Base-by-base conservation (phyloP, 2,329 filamentous ascomycete species). In the Ophiostoma montium region DNA sequence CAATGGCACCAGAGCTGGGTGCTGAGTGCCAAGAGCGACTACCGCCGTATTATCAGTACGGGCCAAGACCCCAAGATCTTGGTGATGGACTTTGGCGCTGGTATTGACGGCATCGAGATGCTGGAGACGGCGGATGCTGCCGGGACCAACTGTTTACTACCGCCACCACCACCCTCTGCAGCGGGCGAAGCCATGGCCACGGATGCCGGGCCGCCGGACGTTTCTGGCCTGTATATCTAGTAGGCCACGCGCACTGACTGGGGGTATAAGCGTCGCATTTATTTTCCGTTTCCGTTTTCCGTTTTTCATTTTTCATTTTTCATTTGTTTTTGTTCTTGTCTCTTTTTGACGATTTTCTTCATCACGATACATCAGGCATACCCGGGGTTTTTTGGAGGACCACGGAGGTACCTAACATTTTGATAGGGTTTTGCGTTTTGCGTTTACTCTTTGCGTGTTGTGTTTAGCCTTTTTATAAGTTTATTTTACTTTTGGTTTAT, bases 1-100 rank as follows among this genome's bases (percentile, higher is more conserved):
- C 81, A 85, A 57, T 96, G 89, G 88, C 94, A 95, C 51, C 83
- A 84, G 11, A 94, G 87, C 65, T 98, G 92, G 92, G 94, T 98
- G 60, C 69, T 98, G 52, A 89, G 86, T 55, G 92, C 92, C 47
- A 95, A 95, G 72, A 89, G 86, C 54, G 90, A 98, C 62, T 96
- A 96, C 65, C 76, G 90, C 52, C 80, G 92, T 53, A 92, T 98
- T 54, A 86, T 98, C 54, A 92, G 87, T 58, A 94, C 90, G 1
- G 92, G 89, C 46, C 92, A 98, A 65, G 89, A 95, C 60, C 85
- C 89, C 32, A 83, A 94, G 61, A 88, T 94, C 47, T 68, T 96
- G 51, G 84, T 98, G 52, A 82, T 96, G 73, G 92, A 98, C 67
- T 98, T 96, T 68, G 92, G 79, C 30, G 71, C 72, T 16, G 71